Evolutionary conservation across 164 flowering plant species (phyloP), one percentile per base, ranked within the genome.

Genomic region (Santalum album): DNA sequence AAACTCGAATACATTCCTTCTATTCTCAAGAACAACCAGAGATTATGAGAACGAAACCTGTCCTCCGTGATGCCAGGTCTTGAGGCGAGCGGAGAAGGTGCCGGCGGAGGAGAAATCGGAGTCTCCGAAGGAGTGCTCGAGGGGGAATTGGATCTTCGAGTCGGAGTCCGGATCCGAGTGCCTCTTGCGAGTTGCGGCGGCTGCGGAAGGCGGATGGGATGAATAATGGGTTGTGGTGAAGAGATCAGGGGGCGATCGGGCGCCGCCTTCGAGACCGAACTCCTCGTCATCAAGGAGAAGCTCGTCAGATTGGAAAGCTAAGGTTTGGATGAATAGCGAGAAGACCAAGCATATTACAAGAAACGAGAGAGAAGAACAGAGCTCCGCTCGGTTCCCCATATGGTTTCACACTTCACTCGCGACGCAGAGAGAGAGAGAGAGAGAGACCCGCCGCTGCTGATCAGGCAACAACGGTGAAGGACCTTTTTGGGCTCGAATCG

Each of bases 91-190:
- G 11, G 87, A 65, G 72, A 92, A 87, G 26, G 77, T 69, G 12
- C 96, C 97, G 35, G 99, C 91, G 6, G 74, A 69, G 2, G 72
- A 54, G 70, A 92, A 92, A 47, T 79, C 90, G 46, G 84, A 79
- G 65, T 80, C 86, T 3, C 90, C 97, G 27, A 92, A 89, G 54
- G 95, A 82, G 52, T 92, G 99, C 19, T 89, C 95, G 25, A 92
- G 85, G 0, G 75, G 11, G 64, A 92, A 87, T 51, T 82, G 96
- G 62, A 92, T 59, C 72, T 85, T 92, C 26, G 99, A 89, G 50
- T 87, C 96, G 18, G 80, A 71, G 40, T 81, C 84, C 17, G 66
- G 66, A 53, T 83, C 80, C 18, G 77, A 70, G 0, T 63, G 64
- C 61, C 75, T 67, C 72, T 62, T 80, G 34, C 83, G 58, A 17